Evolutionary conservation across 345 rosid species (phyloP).

Genomic region (Physaria fendleri): DNA sequence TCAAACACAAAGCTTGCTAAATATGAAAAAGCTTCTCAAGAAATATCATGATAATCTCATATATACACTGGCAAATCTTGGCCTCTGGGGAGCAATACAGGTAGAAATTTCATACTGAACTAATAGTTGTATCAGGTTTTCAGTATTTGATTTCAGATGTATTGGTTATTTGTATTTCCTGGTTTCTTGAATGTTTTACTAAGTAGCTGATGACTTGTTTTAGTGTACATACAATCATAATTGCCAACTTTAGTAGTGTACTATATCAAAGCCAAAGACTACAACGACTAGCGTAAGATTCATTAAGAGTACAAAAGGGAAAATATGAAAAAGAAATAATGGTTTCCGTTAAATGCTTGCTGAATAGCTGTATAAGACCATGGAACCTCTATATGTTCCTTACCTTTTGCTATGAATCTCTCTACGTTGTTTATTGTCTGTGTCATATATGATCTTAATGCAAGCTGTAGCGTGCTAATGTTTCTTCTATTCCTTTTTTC

Average conservation of each 20-base stretch:
- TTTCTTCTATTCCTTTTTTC: slow-evolving; percentile 16
- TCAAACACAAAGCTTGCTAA: slow-evolving; percentile 39
- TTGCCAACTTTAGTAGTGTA: slow-evolving; percentile 9
- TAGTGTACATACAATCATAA: slow-evolving; percentile 4
- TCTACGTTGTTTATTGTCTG: slow-evolving; percentile 11
- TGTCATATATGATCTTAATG: not conserved
- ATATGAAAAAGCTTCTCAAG: slow-evolving; percentile 45
- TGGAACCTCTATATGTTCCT: not conserved
- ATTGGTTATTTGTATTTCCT: slow-evolving; percentile 8
- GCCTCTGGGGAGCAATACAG: slow-evolving; percentile 76
- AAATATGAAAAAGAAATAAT: not conserved
- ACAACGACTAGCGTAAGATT: slow-evolving; percentile 14
- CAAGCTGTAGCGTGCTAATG: slow-evolving; percentile 14
- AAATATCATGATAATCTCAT: slow-evolving; percentile 66
- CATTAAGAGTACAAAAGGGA: slow-evolving; percentile 5
- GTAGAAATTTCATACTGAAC: slow-evolving; percentile 35
- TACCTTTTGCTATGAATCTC: slow-evolving; percentile 2
- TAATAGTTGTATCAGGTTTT: slow-evolving; percentile 6
- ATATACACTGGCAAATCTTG: slow-evolving; percentile 60
- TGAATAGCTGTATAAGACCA: not conserved
- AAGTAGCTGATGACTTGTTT: slow-evolving; percentile 12
- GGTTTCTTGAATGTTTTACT: slow-evolving; percentile 8
- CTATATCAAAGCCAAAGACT: slow-evolving; percentile 14
- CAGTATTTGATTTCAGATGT: slow-evolving; percentile 4
- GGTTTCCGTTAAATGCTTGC: slow-evolving; percentile 4